Base-by-base conservation (phyloP, 441 rosid genomes). In the Rhodomyrtus psidioides region DNA sequence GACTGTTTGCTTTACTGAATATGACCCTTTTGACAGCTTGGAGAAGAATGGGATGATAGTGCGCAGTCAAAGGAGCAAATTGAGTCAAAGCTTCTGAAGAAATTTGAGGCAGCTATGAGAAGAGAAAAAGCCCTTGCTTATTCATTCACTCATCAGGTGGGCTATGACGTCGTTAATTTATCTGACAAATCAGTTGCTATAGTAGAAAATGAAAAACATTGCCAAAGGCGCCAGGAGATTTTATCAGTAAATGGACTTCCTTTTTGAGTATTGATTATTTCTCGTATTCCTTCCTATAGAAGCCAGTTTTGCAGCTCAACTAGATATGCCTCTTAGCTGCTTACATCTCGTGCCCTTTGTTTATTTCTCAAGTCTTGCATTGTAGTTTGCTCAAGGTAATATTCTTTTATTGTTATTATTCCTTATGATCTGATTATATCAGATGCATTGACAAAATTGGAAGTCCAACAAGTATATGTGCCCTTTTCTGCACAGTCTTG, bases 101-200 rank as follows among this genome's bases (percentile, higher is more conserved):
- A 90, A 90, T 88, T 92, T 58, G 96, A 93, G 86, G 96, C 95
- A 2, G 74, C 94, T 46, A 92, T 91, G 97, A 90, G 93, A 91
- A 93, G 95, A 87, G 97, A 94, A 90, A 88, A 92, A 81, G 92
- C 93, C 24, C 82, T 93, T 89, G 96, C 95, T 58, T 93, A 93
- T 89, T 90, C 96, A 74, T 93, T 91, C 84, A 86, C 97, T 85
- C 97, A 93, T 91, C 95, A 93, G 96, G 97, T 94, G 83, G 89
- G 55, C 53, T 58, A 46, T 30, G 86, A 39, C 1, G 6, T 23
- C 2, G 23, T 30, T 85, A 23, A 8, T 49, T 62, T 55, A 15
- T 84, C 26, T 55, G n/a, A 53, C 23, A 81, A 53, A 51, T 81
- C 26, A 53, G 56, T 15, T 81, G 26, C 42, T 81, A 5, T 27